phyloP scores from a whole-genome alignment of 2,329 filamentous ascomycete species.

The Ceratocystiopsis brevicomis region DNA sequence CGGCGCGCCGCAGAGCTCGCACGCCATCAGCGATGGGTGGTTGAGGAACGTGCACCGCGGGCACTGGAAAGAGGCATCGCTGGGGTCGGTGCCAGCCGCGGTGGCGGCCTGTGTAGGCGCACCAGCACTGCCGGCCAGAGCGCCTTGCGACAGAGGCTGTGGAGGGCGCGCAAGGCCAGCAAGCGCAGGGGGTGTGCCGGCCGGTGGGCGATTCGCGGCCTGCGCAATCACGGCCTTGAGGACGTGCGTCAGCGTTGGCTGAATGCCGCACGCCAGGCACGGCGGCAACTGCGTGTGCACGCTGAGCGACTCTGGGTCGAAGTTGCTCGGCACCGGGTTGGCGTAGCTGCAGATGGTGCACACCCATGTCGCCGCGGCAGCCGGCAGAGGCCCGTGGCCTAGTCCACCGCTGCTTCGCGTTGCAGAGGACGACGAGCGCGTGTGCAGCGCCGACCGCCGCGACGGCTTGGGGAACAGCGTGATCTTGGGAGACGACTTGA shows the following conservation, averaged over 20 bases:
- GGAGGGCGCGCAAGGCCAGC: slow-evolving; percentile 2
- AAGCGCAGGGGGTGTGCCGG: not conserved
- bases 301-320: slow-evolving; percentile 67
- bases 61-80: slow-evolving; percentile 39
- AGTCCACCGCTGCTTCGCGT: slow-evolving; percentile 28
- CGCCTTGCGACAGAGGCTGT: slow-evolving; percentile 4
- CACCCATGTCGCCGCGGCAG: slow-evolving; percentile 65
- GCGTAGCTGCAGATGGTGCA: slow-evolving; percentile 93
- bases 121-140: not conserved
- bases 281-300: slow-evolving; percentile 65
- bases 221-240: slow-evolving; percentile 68
- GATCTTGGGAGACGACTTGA: slow-evolving; percentile 89
- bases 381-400: slow-evolving; percentile 14
- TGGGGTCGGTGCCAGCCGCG: slow-evolving; percentile 4
- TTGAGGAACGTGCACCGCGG: slow-evolving; percentile 88
- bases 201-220: slow-evolving; percentile 13
- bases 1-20: slow-evolving; percentile 78
- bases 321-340: slow-evolving; percentile 82
- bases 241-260: slow-evolving; percentile 63
- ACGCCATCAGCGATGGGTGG: slow-evolving; percentile 66
- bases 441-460: slow-evolving; percentile 43
- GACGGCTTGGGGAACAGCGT: slow-evolving; percentile 67
- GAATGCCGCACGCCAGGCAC: slow-evolving; percentile 86
- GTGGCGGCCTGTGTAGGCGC: not conserved
- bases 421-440: slow-evolving; percentile 26